Percentiles rank a stretch among this genome's conserved stretches.
Conservation (phyloP, 345 rosid species). For the rapeseed (Brassica napus) region Da-Ae NC_063450.1:54892501-54893000, state of each 20-base stretch:
- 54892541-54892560: background rate
- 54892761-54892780: conserved; percentile 81
- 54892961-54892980: background rate
- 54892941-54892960: conserved; percentile 42
- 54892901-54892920: conserved; percentile 88
- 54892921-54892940: conserved; percentile 73
- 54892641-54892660: conserved; percentile 92
- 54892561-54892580: conserved; percentile 2
- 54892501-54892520: conserved; percentile 86
- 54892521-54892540: conserved; percentile 81
- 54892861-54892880: conserved; percentile 84
- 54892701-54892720: conserved; percentile 73
- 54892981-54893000: background rate
- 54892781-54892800: conserved; percentile 75
- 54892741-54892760: conserved; percentile 78
- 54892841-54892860: conserved; percentile 86
- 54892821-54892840: conserved; percentile 90
- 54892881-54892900: conserved; percentile 87
- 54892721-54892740: conserved; percentile 72
- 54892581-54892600: background rate
- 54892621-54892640: conserved; percentile 93
- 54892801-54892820: conserved; percentile 85
- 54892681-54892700: conserved; percentile 94
- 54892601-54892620: conserved; percentile 80
- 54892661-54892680: conserved; percentile 94